Conservation (phyloP, 2,329 filamentous ascomycete species). For the Chalaropsis ovoidea region DNA sequence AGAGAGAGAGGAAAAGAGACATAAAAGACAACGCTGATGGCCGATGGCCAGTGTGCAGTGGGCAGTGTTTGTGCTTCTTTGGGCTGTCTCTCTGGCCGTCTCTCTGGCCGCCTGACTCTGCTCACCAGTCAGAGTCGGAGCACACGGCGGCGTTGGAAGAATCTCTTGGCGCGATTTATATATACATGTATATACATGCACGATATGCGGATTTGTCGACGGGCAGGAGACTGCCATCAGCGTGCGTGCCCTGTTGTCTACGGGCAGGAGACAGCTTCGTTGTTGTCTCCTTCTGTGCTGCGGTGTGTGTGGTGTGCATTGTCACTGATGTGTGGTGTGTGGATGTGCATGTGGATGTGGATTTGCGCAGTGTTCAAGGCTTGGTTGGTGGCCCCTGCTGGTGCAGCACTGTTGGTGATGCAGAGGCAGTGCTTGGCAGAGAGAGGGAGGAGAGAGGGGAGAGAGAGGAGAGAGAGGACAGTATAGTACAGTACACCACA, state of each 20-base stretch:
- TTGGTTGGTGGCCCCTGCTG: neutral
- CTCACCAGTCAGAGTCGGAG: neutral
- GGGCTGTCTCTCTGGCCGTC: too few species aligned
- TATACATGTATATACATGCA: too few species aligned
- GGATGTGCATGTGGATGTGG: neutral
- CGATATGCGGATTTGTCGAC: neutral
- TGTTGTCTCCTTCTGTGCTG: neutral
- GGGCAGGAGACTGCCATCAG: neutral
- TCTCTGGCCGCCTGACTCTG: neutral
- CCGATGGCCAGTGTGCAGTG: neutral
- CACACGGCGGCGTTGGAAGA: neutral
- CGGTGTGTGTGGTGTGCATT: too few species aligned
- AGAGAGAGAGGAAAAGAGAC: too few species aligned
- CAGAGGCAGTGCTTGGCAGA: constrained; percentile 1
- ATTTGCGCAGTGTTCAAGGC: neutral
- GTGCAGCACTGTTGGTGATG: neutral
- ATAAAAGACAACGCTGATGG: neutral
- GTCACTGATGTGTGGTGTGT: neutral
- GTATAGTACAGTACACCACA: neutral
- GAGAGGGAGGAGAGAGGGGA: neutral
- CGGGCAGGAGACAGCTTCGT: too few species aligned
- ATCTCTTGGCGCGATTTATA: neutral
- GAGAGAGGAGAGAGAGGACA: too few species aligned
- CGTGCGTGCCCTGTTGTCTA: too few species aligned
- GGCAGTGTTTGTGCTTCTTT: neutral